Conservation (phyloP, 331 rosid species). For the Acacia concinna region DNA sequence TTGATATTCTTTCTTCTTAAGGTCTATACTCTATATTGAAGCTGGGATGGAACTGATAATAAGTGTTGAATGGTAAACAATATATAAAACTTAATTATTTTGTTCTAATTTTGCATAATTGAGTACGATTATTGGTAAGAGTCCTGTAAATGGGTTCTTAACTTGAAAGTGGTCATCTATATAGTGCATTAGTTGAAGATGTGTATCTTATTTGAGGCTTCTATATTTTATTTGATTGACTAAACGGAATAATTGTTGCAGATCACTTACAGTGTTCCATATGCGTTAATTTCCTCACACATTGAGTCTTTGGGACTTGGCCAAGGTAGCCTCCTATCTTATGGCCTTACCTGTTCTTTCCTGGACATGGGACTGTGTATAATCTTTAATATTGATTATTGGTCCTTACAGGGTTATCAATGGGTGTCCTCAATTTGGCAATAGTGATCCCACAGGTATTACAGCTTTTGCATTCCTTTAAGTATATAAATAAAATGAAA, state of each 20-base stretch:
- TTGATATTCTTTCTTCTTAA: constrained; percentile 8
- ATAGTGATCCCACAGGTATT: constrained; percentile 93
- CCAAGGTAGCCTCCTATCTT: constrained; percentile 60
- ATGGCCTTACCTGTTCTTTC: constrained; percentile 14
- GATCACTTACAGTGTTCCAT: constrained; percentile 95
- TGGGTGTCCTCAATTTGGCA: constrained; percentile 94
- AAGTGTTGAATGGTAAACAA: not conserved
- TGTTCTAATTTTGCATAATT: not conserved
- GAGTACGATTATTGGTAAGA: constrained; percentile 1
- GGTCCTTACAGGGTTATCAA: constrained; percentile 72
- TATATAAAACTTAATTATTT: not conserved
- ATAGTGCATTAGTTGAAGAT: constrained; percentile 18
- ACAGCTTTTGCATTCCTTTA: constrained; percentile 28
- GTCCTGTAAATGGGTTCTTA: not conserved
- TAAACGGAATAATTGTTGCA: constrained; percentile 41
- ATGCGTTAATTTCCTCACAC: constrained; percentile 76
- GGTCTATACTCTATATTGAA: constrained; percentile 20
- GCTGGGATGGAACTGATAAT: not conserved
- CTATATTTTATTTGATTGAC: constrained; percentile 16
- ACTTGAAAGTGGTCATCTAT: constrained; percentile 16
- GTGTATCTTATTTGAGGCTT: constrained; percentile 24
- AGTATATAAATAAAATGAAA: not conserved
- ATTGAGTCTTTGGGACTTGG: constrained; percentile 93
- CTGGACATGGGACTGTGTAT: not conserved
- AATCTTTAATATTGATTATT: constrained; percentile 33